phyloP scores from a whole-genome alignment of 768 basidiomycete species.

The Pleurotus eryngii region DNA sequence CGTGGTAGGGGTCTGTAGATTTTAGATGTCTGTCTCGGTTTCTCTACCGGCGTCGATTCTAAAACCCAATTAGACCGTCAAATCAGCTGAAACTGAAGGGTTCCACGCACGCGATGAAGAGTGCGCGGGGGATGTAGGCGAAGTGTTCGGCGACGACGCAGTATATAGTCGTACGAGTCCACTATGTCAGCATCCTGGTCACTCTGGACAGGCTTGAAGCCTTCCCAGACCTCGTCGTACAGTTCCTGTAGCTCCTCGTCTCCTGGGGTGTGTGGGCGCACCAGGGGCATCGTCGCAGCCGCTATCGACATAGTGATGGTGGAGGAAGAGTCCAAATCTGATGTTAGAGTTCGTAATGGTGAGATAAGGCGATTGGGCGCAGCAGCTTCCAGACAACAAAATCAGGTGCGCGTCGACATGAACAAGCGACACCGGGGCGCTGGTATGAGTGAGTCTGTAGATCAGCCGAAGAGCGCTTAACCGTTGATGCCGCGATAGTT shows the following conservation, averaged over 20 bases:
- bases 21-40: constrained; percentile 21
- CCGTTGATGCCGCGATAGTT: no score
- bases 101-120: constrained; percentile 14
- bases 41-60: constrained; percentile 8
- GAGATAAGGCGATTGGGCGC: not conserved
- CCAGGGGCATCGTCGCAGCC: not conserved
- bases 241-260: constrained; percentile 73
- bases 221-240: constrained; percentile 73
- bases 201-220: constrained; percentile 37
- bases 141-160: constrained; percentile 13
- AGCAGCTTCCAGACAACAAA: not conserved
- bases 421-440: not conserved
- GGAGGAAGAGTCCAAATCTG: not conserved
- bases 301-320: not conserved
- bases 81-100: constrained; percentile 4
- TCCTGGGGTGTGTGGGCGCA: constrained; percentile 34
- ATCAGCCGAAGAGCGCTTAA: no score
- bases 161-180: constrained; percentile 32
- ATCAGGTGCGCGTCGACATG: constrained; percentile 1
- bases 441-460: no score
- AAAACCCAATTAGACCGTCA: not conserved
- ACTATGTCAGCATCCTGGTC: constrained; percentile 36
- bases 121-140: constrained; percentile 14
- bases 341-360: not conserved
- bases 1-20: constrained; percentile 39